Evolutionary conservation across 371 early-diverging fungal species (phyloP).

Genomic region (Dipsacomyces acuminosporus): DNA sequence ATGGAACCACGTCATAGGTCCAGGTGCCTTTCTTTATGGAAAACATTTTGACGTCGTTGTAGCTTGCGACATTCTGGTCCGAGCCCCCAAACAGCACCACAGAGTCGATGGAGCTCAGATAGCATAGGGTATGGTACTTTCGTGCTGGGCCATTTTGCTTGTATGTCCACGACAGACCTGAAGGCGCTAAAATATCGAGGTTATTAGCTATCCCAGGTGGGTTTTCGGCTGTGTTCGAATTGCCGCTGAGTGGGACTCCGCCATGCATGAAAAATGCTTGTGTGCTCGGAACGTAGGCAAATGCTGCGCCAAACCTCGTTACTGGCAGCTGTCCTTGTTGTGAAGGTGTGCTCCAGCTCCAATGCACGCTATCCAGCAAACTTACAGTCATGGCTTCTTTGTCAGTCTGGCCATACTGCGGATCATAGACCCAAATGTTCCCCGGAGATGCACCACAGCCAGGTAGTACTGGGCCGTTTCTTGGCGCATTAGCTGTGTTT

Average conservation of each 20-base stretch:
- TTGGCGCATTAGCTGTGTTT: slow-evolving; percentile 32
- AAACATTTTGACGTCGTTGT: slow-evolving; percentile 38
- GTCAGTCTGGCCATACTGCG: slow-evolving; percentile 18
- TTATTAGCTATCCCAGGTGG: slow-evolving; percentile 37
- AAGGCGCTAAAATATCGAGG: slow-evolving; percentile 33
- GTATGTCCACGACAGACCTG: slow-evolving; percentile 38
- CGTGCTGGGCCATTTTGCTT: slow-evolving; percentile 43
- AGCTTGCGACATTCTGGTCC: slow-evolving; percentile 31
- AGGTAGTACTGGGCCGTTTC: slow-evolving; percentile 31
- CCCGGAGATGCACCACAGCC: slow-evolving; percentile 36
- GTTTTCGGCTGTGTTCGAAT: slow-evolving; percentile 15
- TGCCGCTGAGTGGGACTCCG: slow-evolving; percentile 23
- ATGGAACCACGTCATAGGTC: not conserved
- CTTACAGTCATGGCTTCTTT: slow-evolving; percentile 19
- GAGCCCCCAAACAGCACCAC: slow-evolving; percentile 45
- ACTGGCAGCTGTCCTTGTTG: slow-evolving; percentile 35
- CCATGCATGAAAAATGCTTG: slow-evolving; percentile 38
- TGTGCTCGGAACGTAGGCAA: slow-evolving; percentile 19
- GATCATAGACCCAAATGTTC: slow-evolving; percentile 32
- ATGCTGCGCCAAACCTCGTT: slow-evolving; percentile 40
- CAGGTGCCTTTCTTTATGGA: slow-evolving; percentile 24
- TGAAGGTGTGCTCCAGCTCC: slow-evolving; percentile 46
- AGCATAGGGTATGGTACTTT: slow-evolving; percentile 46
- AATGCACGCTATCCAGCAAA: slow-evolving; percentile 39
- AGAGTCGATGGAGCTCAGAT: slow-evolving; percentile 32